phyloP scores from a whole-genome alignment of 139 green algal genomes.

The Ettlia oleoabundans region DNA sequence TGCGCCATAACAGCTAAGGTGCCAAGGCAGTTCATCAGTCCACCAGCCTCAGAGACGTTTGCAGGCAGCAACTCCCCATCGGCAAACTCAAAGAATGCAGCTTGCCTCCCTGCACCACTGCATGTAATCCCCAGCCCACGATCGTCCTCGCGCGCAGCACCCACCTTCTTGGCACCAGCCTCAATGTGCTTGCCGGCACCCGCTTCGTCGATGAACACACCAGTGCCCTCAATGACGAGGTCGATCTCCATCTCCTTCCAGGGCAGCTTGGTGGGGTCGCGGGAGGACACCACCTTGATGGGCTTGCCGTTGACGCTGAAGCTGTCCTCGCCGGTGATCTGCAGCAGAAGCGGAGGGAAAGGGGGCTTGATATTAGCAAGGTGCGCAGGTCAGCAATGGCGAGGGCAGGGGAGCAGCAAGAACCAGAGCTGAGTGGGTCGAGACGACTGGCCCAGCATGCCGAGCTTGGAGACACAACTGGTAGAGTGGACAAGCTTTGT shows the following conservation, averaged over 20 bases:
- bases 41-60: no score
- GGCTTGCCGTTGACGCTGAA: constrained; percentile 95
- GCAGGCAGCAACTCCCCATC: no score
- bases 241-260: constrained; percentile 92
- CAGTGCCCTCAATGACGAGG: constrained; percentile 98
- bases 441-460: no score
- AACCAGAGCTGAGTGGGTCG: neutral
- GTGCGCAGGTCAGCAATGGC: neutral
- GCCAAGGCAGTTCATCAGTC: no score
- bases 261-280: constrained; percentile 95
- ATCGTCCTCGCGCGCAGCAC: constrained; percentile 45
- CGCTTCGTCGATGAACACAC: constrained; percentile 91
- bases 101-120: no score
- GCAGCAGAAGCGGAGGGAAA: neutral
- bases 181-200: constrained; percentile 92
- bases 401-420: neutral
- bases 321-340: constrained; percentile 84
- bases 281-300: constrained; percentile 94
- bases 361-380: no score
- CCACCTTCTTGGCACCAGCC: constrained; percentile 97
- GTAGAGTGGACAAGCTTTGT: no score
- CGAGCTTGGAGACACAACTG: no score
- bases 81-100: no score
- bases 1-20: no score
- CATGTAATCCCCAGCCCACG: no score